Conservation (phyloP, 495 filamentous ascomycete genomes). For the Podospora australis region DNA sequence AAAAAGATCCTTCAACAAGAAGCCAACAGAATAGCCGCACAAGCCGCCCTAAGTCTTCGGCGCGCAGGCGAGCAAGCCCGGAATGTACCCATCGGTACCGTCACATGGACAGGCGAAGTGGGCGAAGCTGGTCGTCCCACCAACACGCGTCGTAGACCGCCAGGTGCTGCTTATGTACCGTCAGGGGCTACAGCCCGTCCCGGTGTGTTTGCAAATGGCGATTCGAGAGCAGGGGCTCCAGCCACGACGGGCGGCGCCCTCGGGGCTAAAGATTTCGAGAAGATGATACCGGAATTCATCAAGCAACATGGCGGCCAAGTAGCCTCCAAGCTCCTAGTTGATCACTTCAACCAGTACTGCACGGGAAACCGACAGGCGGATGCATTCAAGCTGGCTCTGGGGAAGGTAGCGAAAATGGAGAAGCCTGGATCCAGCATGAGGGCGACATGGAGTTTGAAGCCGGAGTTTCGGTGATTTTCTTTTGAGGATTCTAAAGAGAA, state of each 20-base stretch:
- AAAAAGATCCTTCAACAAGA: slow-evolving; percentile 70
- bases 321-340: slow-evolving; percentile 67
- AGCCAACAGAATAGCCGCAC: slow-evolving; percentile 68
- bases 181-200: no score
- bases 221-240: slow-evolving; percentile 50
- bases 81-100: slow-evolving; percentile 67
- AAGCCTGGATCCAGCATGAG: slow-evolving; percentile 34
- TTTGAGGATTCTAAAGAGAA: not conserved
- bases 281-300: slow-evolving; percentile 69
- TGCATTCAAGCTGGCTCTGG: slow-evolving; percentile 43
- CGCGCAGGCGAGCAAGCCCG: slow-evolving; percentile 65
- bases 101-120: slow-evolving; percentile 87
- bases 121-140: slow-evolving; percentile 61
- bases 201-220: no score
- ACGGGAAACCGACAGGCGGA: slow-evolving; percentile 31
- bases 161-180: slow-evolving; percentile 51
- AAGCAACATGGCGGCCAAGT: slow-evolving; percentile 62
- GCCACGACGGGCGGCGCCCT: slow-evolving; percentile 25
- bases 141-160: slow-evolving; percentile 28
- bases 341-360: slow-evolving; percentile 61
- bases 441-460: slow-evolving; percentile 37
- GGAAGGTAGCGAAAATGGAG: slow-evolving; percentile 44
- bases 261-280: slow-evolving; percentile 54
- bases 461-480: slow-evolving; percentile 14
- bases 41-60: slow-evolving; percentile 67